Conservation (phyloP, 768 basidiomycete species). For the Calocybe indica region DNA sequence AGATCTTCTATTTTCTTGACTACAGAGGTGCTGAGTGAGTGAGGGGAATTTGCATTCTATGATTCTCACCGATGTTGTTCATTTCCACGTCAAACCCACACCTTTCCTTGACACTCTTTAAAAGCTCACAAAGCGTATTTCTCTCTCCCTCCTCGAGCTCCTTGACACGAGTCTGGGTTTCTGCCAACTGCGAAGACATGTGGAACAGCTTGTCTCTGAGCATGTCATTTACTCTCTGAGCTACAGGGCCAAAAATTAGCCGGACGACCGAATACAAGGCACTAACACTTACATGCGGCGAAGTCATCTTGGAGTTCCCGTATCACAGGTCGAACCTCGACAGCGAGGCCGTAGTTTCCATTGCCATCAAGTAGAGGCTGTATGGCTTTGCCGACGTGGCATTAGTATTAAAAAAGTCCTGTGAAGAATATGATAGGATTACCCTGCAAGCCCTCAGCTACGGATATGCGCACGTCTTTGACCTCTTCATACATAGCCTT, state of each 20-base stretch:
- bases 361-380: too few species aligned
- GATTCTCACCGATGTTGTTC: neutral
- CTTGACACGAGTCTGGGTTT: conserved; percentile 21
- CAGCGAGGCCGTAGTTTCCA: too few species aligned
- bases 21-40: conserved; percentile 2
- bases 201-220: conserved; percentile 32
- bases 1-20: conserved; percentile 18
- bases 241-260: conserved; percentile 9
- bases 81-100: neutral
- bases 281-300: neutral
- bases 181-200: conserved; percentile 25
- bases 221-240: conserved; percentile 31
- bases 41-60: neutral
- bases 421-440: too few species aligned
- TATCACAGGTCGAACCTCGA: neutral
- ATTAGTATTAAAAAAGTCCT: too few species aligned
- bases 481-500: too few species aligned
- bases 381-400: too few species aligned
- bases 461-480: too few species aligned
- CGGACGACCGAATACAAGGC: neutral
- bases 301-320: neutral
- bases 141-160: conserved; percentile 31
- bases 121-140: conserved; percentile 12
- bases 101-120: conserved; percentile 5
- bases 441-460: too few species aligned